phyloP scores from a whole-genome alignment of 164 flowering plant species.

The Buxus sempervirens region DNA sequence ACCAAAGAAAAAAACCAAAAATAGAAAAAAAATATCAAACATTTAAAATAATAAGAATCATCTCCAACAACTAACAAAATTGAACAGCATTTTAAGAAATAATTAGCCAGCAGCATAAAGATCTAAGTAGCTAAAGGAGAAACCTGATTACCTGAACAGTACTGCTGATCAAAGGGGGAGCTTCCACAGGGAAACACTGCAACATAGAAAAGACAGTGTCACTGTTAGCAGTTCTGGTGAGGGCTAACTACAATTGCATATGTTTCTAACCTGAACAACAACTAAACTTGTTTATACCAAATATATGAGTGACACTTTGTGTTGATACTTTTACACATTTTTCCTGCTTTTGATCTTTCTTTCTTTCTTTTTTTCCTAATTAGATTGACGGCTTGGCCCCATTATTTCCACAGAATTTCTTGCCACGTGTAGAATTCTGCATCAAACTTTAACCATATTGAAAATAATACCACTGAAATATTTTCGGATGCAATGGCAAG shows the following conservation, averaged over 20 bases:
- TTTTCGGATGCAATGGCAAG: neutral
- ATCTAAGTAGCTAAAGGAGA: neutral
- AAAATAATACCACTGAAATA: no score
- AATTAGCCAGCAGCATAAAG: neutral
- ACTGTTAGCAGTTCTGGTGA: neutral
- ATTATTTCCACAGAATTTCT: no score
- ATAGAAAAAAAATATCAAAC: conserved; percentile 3
- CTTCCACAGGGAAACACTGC: conserved; percentile 82
- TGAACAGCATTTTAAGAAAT: neutral
- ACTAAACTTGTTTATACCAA: no score
- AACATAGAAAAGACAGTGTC: conserved; percentile 11
- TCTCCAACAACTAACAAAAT: conserved; percentile 1
- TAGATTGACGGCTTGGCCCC: no score
- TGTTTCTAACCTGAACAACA: neutral
- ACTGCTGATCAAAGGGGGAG: conserved; percentile 69
- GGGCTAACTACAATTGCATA: neutral
- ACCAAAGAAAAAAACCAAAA: no score
- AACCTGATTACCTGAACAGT: conserved; percentile 61
- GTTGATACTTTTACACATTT: no score
- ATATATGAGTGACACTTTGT: no score
- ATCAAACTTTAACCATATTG: no score
- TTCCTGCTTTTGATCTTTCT: no score
- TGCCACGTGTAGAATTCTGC: no score
- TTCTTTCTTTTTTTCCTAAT: no score
- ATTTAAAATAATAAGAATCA: neutral